These are phyloP conservation scores for Neolentinus lepideus DNA, from an alignment of 1,284 basidiomycete species.

Conservation along the genomic window DNA sequence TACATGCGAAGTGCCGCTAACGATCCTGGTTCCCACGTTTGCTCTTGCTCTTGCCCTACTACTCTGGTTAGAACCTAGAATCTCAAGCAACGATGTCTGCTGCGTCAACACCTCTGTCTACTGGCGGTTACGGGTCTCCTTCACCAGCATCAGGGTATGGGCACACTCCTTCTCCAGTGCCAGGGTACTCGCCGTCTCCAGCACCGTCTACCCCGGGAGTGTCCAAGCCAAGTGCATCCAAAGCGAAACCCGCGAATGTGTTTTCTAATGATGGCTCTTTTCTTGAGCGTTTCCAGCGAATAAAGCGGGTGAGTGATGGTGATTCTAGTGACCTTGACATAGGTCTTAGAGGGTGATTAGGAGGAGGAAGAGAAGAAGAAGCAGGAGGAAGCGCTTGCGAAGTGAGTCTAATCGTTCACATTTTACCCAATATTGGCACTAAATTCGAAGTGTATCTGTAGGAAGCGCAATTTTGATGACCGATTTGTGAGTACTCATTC, in stretches of 20 bases:
- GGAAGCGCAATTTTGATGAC: constrained; percentile 52
- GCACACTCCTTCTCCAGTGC: background rate
- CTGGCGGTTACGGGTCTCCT: background rate
- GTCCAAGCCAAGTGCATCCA: constrained; percentile 15
- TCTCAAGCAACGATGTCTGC: background rate
- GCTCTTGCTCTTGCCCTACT: background rate
- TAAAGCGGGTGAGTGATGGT: constrained; percentile 34
- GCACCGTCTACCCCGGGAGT: background rate
- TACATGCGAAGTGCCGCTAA: background rate
- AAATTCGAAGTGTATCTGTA: constrained; percentile 17
- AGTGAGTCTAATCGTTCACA: constrained; percentile 23
- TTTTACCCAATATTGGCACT: constrained; percentile 3
- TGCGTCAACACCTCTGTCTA: background rate
- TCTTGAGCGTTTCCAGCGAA: constrained; percentile 47
- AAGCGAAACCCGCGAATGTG: constrained; percentile 36
- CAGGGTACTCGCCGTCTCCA: constrained; percentile 4
- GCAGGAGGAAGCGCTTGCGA: constrained; percentile 38
- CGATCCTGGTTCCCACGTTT: background rate
- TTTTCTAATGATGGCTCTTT: constrained; percentile 57
- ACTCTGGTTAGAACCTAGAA: background rate
- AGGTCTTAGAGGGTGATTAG: constrained; percentile 20
- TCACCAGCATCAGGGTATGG: background rate
- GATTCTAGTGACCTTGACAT: background rate
- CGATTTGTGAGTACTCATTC: constrained; percentile 45
- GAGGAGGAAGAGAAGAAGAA: constrained; percentile 54